Conservation (phyloP, 2,329 filamentous ascomycete species). For the Trichoderma citrinoviride region DNA sequence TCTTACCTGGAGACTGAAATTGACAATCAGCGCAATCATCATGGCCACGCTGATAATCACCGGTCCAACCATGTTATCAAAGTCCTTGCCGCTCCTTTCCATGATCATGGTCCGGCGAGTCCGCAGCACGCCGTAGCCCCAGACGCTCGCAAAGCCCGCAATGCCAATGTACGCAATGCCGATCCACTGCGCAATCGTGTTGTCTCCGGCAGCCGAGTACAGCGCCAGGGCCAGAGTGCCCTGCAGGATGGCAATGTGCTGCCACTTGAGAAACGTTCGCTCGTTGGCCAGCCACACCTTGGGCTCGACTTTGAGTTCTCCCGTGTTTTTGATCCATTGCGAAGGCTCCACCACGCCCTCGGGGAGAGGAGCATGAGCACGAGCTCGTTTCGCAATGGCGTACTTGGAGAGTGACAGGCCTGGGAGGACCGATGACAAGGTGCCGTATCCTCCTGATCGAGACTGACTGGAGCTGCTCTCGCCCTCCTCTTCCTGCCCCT, state of each 20-base stretch:
- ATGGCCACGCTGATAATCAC: conserved; percentile 78
- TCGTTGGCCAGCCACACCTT: conserved; percentile 99
- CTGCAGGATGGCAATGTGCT: conserved; percentile 87
- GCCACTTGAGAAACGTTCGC: conserved; percentile 97
- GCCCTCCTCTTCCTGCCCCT: conserved; percentile 35
- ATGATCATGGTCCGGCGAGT: conserved; percentile 75
- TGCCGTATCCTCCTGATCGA: conserved; percentile 44
- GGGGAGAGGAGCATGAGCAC: conserved; percentile 60
- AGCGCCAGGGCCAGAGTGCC: conserved; percentile 79
- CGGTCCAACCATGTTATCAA: conserved; percentile 85
- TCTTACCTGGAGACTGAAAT: conserved; percentile 82
- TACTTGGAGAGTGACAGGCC: conserved; percentile 80
- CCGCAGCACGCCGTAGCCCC: conserved; percentile 85
- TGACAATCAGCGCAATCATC: conserved; percentile 74
- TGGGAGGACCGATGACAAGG: conserved; percentile 72
- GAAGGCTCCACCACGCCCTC: conserved; percentile 84
- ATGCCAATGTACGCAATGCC: conserved; percentile 82
- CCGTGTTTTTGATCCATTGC: conserved; percentile 90
- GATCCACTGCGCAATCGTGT: conserved; percentile 71
- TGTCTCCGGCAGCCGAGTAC: conserved; percentile 82
- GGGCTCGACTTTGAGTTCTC: conserved; percentile 87
- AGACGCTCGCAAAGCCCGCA: conserved; percentile 76
- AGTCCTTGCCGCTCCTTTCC: conserved; percentile 83
- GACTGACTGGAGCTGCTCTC: conserved; percentile 38
- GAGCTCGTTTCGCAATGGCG: conserved; percentile 55